Conservation (phyloP, 2,329 filamentous ascomycete genomes). For the Hymenotorrendiella dingleyae region DNA sequence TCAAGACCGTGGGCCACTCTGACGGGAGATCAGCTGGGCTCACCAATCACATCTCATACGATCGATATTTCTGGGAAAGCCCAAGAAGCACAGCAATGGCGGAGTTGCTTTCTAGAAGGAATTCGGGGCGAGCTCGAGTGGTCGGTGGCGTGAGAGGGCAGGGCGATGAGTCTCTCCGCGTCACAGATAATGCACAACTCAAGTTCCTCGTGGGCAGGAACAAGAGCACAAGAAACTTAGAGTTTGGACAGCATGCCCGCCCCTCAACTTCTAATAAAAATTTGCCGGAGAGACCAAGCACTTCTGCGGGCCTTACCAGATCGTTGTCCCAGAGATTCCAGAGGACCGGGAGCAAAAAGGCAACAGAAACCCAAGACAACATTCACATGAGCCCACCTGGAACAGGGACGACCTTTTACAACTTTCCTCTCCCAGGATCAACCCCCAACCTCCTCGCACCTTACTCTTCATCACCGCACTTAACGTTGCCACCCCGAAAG, state of each 20-base stretch:
- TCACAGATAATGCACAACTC: slow-evolving; percentile 28
- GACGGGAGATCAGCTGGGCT: slow-evolving; percentile 2
- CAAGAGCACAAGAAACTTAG: slow-evolving; percentile 15
- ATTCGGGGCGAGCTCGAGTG: slow-evolving; percentile 17
- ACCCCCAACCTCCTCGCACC: slow-evolving; percentile 23
- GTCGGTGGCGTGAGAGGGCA: slow-evolving; percentile 20
- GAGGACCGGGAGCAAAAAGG: slow-evolving; percentile 21
- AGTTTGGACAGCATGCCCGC: slow-evolving; percentile 16
- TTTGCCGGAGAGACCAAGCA: slow-evolving; percentile 27
- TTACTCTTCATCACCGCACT: slow-evolving; percentile 13
- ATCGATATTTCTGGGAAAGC: slow-evolving; percentile 1
- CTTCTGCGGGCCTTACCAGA: slow-evolving; percentile 25
- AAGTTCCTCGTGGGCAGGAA: slow-evolving; percentile 13
- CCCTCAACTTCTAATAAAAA: no score
- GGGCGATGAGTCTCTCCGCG: slow-evolving; percentile 24
- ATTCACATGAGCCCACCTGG: slow-evolving; percentile 23
- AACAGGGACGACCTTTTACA: slow-evolving; percentile 23
- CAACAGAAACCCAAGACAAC: slow-evolving; percentile 29
- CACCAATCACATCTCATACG: slow-evolving; percentile 15
- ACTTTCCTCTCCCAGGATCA: slow-evolving; percentile 25
- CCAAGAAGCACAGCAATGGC: no score
- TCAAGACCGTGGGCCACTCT: slow-evolving; percentile 12
- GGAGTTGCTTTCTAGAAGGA: slow-evolving; percentile 15
- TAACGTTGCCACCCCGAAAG: slow-evolving; percentile 14
- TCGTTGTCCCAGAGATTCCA: slow-evolving; percentile 13